Conservation (phyloP, 2,329 filamentous ascomycete species). For the Ciborinia camelliae region DNA sequence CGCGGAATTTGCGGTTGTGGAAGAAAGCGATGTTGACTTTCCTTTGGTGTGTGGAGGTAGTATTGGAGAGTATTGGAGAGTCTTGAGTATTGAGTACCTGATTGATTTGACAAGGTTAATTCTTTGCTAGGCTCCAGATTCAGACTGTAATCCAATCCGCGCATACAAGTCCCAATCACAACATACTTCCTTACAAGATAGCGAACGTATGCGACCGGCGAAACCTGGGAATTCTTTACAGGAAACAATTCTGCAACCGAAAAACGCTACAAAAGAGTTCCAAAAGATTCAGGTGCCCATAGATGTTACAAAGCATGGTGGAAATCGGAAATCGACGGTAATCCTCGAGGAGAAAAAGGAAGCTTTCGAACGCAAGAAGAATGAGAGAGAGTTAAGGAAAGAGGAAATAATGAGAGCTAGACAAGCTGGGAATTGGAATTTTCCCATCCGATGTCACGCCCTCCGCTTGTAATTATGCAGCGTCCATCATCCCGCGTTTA, state of each 20-base stretch:
- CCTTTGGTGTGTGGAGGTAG: neutral
- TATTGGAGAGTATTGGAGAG: neutral
- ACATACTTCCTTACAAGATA: slow-evolving; percentile 20
- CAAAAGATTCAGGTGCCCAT: neutral
- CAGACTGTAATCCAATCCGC: neutral
- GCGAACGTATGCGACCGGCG: slow-evolving; percentile 23
- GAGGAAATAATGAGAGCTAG: slow-evolving; percentile 77
- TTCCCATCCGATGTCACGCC: no score
- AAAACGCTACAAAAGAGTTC: neutral
- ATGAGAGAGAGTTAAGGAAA: slow-evolving; percentile 74
- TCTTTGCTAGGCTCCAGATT: neutral
- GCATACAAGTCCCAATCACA: neutral
- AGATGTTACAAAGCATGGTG: neutral
- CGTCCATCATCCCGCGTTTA: no score
- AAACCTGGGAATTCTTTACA: slow-evolving; percentile 14
- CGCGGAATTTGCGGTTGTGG: slow-evolving; percentile 17
- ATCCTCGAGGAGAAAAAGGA: slow-evolving; percentile 60
- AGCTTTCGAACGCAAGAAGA: slow-evolving; percentile 69
- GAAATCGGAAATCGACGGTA: neutral
- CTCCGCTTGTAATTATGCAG: no score
- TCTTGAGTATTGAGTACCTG: no score
- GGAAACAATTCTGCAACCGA: neutral
- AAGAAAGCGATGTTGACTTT: slow-evolving; percentile 19
- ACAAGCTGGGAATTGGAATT: no score
- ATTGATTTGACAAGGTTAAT: neutral